Percentiles rank a stretch among this genome's conserved stretches.
phyloP scores from a whole-genome alignment of 1,284 basidiomycete species.

The Sphagnurus paluster region DNA sequence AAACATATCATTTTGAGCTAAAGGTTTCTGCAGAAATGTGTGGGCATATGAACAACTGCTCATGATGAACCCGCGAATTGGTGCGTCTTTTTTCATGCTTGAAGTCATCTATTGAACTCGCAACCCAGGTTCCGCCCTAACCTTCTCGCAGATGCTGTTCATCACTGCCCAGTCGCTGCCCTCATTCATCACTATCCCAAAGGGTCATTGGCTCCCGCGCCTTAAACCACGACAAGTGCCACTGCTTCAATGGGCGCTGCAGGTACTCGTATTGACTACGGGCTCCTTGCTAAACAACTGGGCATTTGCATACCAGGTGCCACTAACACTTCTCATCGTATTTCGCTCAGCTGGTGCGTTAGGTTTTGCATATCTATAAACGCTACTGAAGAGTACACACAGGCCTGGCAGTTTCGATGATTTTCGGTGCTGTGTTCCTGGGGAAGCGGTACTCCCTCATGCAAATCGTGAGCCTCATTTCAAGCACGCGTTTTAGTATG shows the following conservation, averaged over 20 bases:
- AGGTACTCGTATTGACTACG: slow-evolving; percentile 73
- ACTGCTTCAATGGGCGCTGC: slow-evolving; percentile 68
- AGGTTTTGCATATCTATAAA: background rate
- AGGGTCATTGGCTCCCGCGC: slow-evolving; percentile 38
- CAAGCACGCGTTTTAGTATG: background rate
- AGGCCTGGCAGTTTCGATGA: slow-evolving; percentile 71
- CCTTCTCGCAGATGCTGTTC: slow-evolving; percentile 83
- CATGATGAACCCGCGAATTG: slow-evolving; percentile 66
- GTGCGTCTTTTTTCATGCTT: slow-evolving; percentile 37
- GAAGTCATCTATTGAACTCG: background rate
- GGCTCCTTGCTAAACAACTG: slow-evolving; percentile 83
- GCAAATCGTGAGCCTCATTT: slow-evolving; percentile 56
- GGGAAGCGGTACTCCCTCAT: slow-evolving; percentile 57
- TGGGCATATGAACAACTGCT: slow-evolving; percentile 72
- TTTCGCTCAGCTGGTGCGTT: slow-evolving; percentile 81
- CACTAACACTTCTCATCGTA: slow-evolving; percentile 83
- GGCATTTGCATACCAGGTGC: slow-evolving; percentile 81
- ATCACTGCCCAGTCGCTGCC: slow-evolving; percentile 66
- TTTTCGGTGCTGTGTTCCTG: slow-evolving; percentile 59
- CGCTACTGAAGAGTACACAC: background rate
- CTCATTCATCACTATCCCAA: slow-evolving; percentile 45
- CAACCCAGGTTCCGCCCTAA: slow-evolving; percentile 72
- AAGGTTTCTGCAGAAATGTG: slow-evolving; percentile 54
- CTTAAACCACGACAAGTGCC: slow-evolving; percentile 75
- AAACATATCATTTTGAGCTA: background rate